phyloP scores from a whole-genome alignment of 2,329 filamentous ascomycete genomes.

The Ampelomyces quisqualis region DNA sequence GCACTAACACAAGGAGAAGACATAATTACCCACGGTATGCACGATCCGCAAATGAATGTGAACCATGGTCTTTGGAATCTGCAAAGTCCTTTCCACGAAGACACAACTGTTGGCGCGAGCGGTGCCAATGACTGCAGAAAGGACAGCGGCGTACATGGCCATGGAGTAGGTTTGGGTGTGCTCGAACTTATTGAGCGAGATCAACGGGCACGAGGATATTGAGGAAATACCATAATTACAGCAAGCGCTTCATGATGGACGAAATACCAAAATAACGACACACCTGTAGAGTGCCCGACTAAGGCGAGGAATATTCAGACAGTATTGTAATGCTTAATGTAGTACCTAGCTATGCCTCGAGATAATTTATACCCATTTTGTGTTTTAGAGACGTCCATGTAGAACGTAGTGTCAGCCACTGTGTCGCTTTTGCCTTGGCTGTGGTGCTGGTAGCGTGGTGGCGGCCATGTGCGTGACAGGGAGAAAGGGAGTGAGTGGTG shows the following conservation, averaged over 20 bases:
- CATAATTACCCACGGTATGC: constrained; percentile 15
- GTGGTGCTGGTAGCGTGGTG: background rate
- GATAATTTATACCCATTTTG: background rate
- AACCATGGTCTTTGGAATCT: constrained; percentile 29
- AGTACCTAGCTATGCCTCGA: background rate
- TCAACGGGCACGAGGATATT: constrained; percentile 14
- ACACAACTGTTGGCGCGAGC: constrained; percentile 20
- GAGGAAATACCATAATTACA: background rate
- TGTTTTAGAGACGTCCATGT: background rate
- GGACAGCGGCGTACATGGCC: constrained; percentile 8
- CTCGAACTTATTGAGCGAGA: constrained; percentile 27
- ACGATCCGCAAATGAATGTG: constrained; percentile 11
- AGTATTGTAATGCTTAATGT: background rate
- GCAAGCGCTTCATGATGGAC: background rate
- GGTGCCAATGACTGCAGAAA: constrained; percentile 5
- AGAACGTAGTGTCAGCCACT: background rate
- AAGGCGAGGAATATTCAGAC: background rate
- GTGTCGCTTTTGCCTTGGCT: background rate
- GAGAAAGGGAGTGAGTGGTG: too few species aligned
- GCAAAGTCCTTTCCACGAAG: constrained; percentile 30
- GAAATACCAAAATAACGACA: too few species aligned
- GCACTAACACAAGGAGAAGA: constrained; percentile 6
- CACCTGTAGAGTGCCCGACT: too few species aligned
- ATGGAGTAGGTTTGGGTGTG: constrained; percentile 14
- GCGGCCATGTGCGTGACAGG: background rate